Base-by-base conservation (phyloP, 2,329 filamentous ascomycete species). In the Emmonsiellopsis sp. region DNA sequence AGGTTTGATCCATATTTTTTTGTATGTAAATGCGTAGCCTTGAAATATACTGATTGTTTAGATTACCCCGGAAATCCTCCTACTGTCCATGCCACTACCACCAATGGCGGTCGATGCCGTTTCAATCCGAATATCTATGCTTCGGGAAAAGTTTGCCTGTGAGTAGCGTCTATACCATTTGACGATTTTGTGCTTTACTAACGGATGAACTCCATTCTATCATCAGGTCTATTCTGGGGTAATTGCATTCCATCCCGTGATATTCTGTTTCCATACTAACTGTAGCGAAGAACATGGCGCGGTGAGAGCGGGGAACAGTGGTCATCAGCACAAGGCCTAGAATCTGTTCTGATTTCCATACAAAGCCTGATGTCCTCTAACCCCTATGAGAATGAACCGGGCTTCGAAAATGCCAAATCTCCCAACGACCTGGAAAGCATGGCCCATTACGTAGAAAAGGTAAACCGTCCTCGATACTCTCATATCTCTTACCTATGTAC, bases 61-160 rank as follows among this genome's bases (percentile, higher is more conserved):
- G 90, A 95, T 2, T 98, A 98, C 65, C 93, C 93, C 5, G 81
- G 77, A 54, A 81, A 76, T 56, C 76, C 81, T 5, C 83, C 83
- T 0, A 64, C 62, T 20, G 82, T 85, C 30, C 81, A 77, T 26
- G 85, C 86, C 30, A 79, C 84, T 42, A 97, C 93, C 0, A 98
- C 92, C 1, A 96, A 97, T 66, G 77, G 79, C n/a, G 92, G 92
- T 9, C 79, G 85, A 55, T 90, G 86, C 65, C 84, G 93, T 7
- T 97, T 97, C 76, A 96, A 96, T 64, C 93, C 93, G 3, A 98
- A 98, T 66, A 95, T 98, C 57, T 98, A 98, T 67, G 79, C 90
- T 1, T 82, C 76, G 49, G 93, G 93, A 48, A 94, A 92, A 72
- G 91, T 98, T 54, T 98, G 93, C 74, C 71, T 98, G 82, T 94